A percentile compares a stretch with the other conserved stretches of the same genome.
Evolutionary conservation across 495 filamentous ascomycete species (phyloP).

Genomic region (Aspergillus nidulans): DNA sequence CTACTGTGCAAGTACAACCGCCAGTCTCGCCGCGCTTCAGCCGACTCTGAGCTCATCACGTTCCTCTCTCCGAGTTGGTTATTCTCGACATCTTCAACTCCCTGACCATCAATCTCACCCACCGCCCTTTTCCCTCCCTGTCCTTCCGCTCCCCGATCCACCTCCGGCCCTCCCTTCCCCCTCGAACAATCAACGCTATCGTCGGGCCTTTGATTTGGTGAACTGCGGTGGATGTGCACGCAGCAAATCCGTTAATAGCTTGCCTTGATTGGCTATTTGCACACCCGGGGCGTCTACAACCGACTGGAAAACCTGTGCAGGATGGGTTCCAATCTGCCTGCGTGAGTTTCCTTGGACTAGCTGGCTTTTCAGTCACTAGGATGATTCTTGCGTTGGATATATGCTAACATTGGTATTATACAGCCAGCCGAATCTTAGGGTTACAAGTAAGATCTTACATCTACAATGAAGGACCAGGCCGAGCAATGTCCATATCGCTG

Average conservation of each 20-base stretch:
- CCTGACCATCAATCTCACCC: slow-evolving; percentile 18
- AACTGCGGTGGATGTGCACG: slow-evolving; percentile 41
- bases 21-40: slow-evolving; percentile 19
- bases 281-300: slow-evolving; percentile 27
- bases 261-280: slow-evolving; percentile 41
- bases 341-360: slow-evolving; percentile 38
- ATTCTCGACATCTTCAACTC: slow-evolving; percentile 17
- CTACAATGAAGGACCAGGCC: neutral
- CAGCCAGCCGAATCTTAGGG: slow-evolving; percentile 57
- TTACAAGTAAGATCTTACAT: slow-evolving; percentile 52
- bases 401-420: slow-evolving; percentile 31
- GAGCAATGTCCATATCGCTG: neutral
- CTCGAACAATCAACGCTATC: slow-evolving; percentile 9
- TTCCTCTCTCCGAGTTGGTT: slow-evolving; percentile 13
- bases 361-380: slow-evolving; percentile 8
- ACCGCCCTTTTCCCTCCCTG: slow-evolving; percentile 9
- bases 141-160: slow-evolving; percentile 10
- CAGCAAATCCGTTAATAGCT: slow-evolving; percentile 32
- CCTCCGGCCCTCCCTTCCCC: slow-evolving; percentile 12
- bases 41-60: slow-evolving; percentile 14
- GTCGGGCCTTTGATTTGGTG: slow-evolving; percentile 21
- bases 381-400: slow-evolving; percentile 2
- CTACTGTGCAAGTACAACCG: slow-evolving; percentile 7
- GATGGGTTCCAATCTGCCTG: slow-evolving; percentile 59
- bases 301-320: slow-evolving; percentile 28